Base-by-base conservation (phyloP, 1,284 basidiomycete genomes). In the Sporisorium exsertum region DNA sequence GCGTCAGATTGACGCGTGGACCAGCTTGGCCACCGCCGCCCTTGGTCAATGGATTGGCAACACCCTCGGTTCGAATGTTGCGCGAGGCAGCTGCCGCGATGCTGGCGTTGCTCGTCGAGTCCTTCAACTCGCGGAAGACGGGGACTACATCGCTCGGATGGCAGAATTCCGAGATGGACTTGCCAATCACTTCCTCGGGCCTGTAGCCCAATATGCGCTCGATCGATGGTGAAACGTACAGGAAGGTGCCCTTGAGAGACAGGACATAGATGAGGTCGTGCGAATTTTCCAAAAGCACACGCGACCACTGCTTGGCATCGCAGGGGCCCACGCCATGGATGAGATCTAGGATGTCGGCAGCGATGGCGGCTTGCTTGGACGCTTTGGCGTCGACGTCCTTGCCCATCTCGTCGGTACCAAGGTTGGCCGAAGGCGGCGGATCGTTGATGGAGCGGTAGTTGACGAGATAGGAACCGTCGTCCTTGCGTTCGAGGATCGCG, bases 91-190 rank as follows among this genome's bases (percentile, higher is more conserved):
- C 81, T 0, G 81, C 81, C 32, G 79, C 74, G 26, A 83, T 83
- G 69, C 75, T 82, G 40, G 81, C 80, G 26, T 87, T 87, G 72
- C 82, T 82, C 15, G 88, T 88, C 22, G 88, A 87, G 81, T 97
- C 95, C 86, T 97, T 97, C 72, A 97, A 89, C 87, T 96, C 94
- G 47, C 95, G 90, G 89, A 94, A 92, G 72, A 97, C 89, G 0
- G 94, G 94, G 1, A 96, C 92, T 42, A 94, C 89, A 84, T 98
- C 95, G 58, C 92, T 92, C 0, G 92, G 92, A 84, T 97, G 94
- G 72, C 94, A 94, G 67, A 94, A 82, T 88, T 84, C 94, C 91
- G 51, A 90, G 87, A 73, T 97, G 87, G 43, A 89, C 89, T 84
- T 90, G 90, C 93, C 93, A 27, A 94, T 88, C 63, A 97, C 89